These are phyloP conservation scores for Fragosphaeria purpurea DNA, from an alignment of 2,329 filamentous ascomycete genomes.

Conservation along the genomic window DNA sequence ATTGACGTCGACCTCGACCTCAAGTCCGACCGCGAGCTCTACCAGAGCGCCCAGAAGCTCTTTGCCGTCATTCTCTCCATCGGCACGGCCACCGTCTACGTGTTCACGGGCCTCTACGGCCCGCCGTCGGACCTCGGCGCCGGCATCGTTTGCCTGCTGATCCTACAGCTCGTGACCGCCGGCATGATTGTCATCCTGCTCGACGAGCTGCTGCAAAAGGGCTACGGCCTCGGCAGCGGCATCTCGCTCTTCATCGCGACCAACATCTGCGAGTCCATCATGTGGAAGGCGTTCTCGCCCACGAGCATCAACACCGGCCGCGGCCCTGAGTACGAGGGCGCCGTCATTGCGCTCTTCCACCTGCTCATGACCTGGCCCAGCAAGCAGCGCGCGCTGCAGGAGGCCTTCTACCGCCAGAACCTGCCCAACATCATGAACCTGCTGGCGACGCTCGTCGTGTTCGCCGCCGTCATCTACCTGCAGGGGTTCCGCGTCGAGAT, in stretches of 20 bases:
- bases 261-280: constrained; percentile 99
- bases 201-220: constrained; percentile 98
- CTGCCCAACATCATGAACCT: constrained; percentile 99
- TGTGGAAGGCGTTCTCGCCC: constrained; percentile 99
- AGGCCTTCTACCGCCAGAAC: constrained; percentile 99
- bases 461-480: constrained; percentile 97
- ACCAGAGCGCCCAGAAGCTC: constrained; percentile 99
- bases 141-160: constrained; percentile 95
- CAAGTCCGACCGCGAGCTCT: constrained; percentile 98
- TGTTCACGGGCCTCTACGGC: constrained; percentile 96
- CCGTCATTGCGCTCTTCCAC: constrained; percentile 95
- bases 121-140: constrained; percentile 93
- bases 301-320: constrained; percentile 99
- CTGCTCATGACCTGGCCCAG: constrained; percentile 97
- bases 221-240: constrained; percentile 94
- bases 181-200: constrained; percentile 98
- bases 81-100: constrained; percentile 95
- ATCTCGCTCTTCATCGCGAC: constrained; percentile 99
- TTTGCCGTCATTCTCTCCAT: constrained; percentile 96
- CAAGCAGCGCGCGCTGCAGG: constrained; percentile 96
- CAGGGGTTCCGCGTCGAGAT: constrained; percentile 99
- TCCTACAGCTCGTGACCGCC: constrained; percentile 94
- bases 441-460: constrained; percentile 82
- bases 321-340: constrained; percentile 97
- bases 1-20: constrained; percentile 99